phyloP scores from a whole-genome alignment of 225 moss, liverwort and hornwort genomes.

The Pleurozium schreberi region DNA sequence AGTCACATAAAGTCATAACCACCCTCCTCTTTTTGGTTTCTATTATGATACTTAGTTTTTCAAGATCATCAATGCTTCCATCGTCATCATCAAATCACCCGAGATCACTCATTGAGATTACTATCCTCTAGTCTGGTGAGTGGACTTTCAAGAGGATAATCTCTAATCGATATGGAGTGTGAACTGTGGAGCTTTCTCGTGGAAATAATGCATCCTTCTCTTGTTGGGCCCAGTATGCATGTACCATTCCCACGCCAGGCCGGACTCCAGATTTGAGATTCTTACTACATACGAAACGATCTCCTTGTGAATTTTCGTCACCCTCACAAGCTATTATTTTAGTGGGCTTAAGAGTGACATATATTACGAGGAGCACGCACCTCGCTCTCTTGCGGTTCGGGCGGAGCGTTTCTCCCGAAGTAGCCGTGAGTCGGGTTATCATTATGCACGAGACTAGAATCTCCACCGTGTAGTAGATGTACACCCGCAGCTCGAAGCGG shows the following conservation, averaged over 20 bases:
- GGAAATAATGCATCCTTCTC: no score
- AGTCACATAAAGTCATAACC: no score
- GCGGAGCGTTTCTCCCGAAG: conserved; percentile 26
- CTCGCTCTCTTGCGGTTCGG: conserved; percentile 4
- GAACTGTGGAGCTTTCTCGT: neutral
- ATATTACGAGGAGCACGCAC: neutral
- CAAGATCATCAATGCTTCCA: neutral
- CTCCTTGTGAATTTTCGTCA: neutral
- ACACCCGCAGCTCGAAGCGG: neutral
- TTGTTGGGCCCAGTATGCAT: neutral
- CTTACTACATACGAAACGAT: neutral
- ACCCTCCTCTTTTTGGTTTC: neutral
- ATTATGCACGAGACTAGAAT: neutral
- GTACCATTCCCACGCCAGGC: neutral
- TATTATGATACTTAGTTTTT: neutral
- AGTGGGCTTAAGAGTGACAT: neutral
- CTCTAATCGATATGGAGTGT: neutral
- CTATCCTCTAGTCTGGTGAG: neutral
- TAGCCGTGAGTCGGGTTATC: conserved; percentile 13
- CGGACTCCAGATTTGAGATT: neutral
- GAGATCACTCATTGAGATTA: neutral
- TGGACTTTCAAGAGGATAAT: neutral
- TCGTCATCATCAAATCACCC: neutral
- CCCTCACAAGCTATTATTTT: neutral
- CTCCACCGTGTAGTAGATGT: neutral